phyloP scores from a whole-genome alignment of 2,329 filamentous ascomycete genomes.

The Gyromitra esculenta region DNA sequence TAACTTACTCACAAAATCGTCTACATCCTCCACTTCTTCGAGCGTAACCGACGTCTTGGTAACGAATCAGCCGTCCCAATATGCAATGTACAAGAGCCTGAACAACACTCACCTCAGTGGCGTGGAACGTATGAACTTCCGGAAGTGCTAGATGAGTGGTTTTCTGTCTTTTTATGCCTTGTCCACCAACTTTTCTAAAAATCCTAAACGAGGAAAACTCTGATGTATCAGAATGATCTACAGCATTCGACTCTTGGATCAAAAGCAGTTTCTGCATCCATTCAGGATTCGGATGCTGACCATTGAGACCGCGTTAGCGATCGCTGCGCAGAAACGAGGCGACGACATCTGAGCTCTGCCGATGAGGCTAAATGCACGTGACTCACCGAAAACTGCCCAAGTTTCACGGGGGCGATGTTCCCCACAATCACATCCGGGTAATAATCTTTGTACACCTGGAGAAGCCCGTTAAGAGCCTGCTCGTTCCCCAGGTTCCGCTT shows the following conservation, averaged over 20 bases:
- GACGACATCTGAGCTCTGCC: background rate
- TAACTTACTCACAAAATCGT: constrained; percentile 75
- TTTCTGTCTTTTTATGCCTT: constrained; percentile 60
- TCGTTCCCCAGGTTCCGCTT: constrained; percentile 72
- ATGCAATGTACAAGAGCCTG: constrained; percentile 3
- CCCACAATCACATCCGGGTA: constrained; percentile 88
- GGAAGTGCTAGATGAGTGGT: constrained; percentile 69
- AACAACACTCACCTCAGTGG: constrained; percentile 69
- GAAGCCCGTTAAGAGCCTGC: constrained; percentile 75
- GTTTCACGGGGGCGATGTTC: constrained; percentile 49
- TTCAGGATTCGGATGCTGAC: constrained; percentile 75
- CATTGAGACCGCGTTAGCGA: constrained; percentile 30
- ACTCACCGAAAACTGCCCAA: constrained; percentile 54
- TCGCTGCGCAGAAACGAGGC: constrained; percentile 16
- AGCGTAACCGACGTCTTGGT: constrained; percentile 71
- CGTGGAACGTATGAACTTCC: constrained; percentile 76
- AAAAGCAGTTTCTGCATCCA: constrained; percentile 76
- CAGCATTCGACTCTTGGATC: constrained; percentile 70
- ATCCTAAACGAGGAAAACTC: constrained; percentile 52
- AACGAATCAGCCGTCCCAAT: constrained; percentile 57
- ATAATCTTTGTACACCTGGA: constrained; percentile 88
- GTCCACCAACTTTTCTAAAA: constrained; percentile 54
- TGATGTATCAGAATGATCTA: constrained; percentile 23
- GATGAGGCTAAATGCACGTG: constrained; percentile 30
- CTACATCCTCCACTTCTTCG: constrained; percentile 79